Percentiles rank a stretch among this genome's conserved stretches.
Evolutionary conservation across 371 early-diverging fungal species (phyloP).

Genomic region (Chytridiales sp.): DNA sequence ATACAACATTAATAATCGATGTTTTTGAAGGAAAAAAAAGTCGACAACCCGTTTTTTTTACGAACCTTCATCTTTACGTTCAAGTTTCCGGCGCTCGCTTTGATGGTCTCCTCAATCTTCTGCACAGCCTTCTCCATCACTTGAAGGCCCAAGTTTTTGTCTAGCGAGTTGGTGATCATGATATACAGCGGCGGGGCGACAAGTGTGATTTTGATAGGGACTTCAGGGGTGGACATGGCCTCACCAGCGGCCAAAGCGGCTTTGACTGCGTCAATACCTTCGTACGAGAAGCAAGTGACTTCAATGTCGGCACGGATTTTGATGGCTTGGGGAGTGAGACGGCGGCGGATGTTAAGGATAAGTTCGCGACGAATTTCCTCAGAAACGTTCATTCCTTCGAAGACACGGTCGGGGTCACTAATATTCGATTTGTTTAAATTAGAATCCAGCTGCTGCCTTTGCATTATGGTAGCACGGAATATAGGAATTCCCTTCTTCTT

Average conservation of each 20-base stretch:
- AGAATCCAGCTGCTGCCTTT: not conserved
- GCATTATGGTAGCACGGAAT: not conserved
- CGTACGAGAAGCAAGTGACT: conserved; percentile 93
- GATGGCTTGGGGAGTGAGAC: conserved; percentile 93
- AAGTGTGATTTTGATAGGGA: conserved; percentile 78
- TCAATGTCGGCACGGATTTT: conserved; percentile 98
- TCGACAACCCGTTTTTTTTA: not conserved
- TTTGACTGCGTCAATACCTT: conserved; percentile 98
- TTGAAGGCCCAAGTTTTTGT: conserved; percentile 84
- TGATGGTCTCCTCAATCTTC: conserved; percentile 79
- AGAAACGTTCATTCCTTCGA: conserved; percentile 74
- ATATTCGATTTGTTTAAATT: not conserved
- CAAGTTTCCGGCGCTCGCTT: conserved; percentile 68
- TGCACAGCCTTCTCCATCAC: conserved; percentile 85
- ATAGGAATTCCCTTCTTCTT: conserved; percentile 28
- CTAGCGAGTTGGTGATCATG: conserved; percentile 84
- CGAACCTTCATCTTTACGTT: conserved; percentile 81
- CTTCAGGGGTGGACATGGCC: conserved; percentile 77
- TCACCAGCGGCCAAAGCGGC: conserved; percentile 90
- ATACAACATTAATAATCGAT: conserved; percentile 2
- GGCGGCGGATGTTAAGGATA: conserved; percentile 79
- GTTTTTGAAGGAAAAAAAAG: not conserved
- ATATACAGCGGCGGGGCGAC: conserved; percentile 96
- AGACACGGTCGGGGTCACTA: conserved; percentile 87
- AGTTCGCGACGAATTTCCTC: conserved; percentile 72